Conservation (phyloP, 345 rosid species). For the Isatis tinctoria region DNA sequence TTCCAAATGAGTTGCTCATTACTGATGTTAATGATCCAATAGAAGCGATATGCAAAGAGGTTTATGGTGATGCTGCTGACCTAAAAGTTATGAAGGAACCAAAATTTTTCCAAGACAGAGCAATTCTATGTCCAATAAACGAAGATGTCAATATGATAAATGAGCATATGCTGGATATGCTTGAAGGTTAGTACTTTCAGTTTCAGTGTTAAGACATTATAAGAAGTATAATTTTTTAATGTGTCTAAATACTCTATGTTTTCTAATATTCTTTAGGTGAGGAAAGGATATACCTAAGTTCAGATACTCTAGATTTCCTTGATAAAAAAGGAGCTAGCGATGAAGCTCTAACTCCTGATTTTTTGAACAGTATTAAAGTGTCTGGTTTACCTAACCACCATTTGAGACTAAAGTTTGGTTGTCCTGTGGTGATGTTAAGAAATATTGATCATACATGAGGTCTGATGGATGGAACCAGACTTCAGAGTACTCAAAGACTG, state of each 20-base stretch:
- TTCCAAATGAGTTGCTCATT: neutral
- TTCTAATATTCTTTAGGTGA: too few species aligned
- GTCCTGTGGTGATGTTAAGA: neutral
- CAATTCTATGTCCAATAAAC: too few species aligned
- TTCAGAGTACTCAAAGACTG: neutral
- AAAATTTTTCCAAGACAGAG: neutral
- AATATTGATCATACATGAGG: neutral
- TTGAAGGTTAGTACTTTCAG: neutral
- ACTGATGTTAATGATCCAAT: neutral
- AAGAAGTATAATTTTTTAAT: too few species aligned
- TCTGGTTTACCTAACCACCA: neutral
- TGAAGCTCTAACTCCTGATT: neutral
- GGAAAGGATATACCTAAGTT: neutral
- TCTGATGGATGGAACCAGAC: neutral
- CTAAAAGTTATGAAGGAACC: neutral
- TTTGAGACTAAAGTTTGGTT: neutral
- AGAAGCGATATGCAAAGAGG: neutral
- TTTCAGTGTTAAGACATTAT: too few species aligned
- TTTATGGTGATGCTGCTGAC: neutral
- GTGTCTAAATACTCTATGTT: too few species aligned
- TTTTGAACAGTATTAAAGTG: neutral
- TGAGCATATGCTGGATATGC: too few species aligned
- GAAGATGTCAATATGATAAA: too few species aligned
- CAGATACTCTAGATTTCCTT: neutral
- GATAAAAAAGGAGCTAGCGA: neutral